Base-by-base conservation (phyloP, 192 early-diverging fungal genomes). In the Coemansia sp. region DNA sequence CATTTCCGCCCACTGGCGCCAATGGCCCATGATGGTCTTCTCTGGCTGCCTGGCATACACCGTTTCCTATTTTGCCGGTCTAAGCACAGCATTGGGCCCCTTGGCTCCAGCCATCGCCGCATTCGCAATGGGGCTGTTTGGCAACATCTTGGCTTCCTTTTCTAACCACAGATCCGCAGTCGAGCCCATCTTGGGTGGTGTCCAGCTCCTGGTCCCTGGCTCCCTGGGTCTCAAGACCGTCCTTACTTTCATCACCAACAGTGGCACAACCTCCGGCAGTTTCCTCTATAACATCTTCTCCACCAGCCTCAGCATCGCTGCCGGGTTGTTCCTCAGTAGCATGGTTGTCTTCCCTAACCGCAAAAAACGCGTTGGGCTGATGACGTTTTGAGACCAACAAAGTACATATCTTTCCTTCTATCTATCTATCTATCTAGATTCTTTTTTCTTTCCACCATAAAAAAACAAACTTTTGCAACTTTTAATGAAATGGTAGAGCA, bases 121-220 rank as follows among this genome's bases (percentile, higher is more conserved):
- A 2, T 89, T 94, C 75, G 88, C 88, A 0, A 88, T 96, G 71
- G 95, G 93, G 7, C 57, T 95, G 35, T 79, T 86, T 35, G 84
- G 86, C 25, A 95, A 96, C 68, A 66, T 91, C 30, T 88, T 94
- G 71, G 88, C 90, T 5, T 82, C 88, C 6, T 61, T 96, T 20
- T 88, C 88, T 23, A 84, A 89, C 58, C 72, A 74, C 62, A 78
- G 86, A 29, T 84, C 90, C 7, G 92, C 90, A 7, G 87, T 95
- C 71, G 91, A 88, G 33, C 90, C 92, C 13, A 86, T 95, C 37
- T 73, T 95, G 30, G 87, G 88, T 52, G 94, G 93, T 26, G 90
- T 95, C 7, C 72, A 92, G 46, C 73, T 94, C 37, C 78, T 94
- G 66, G 93, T 94, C 0, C 95, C 94, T 7, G 93, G 93, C 48